Conservation (phyloP, 75 land plant species). For the Cryptomeria japonica region DNA sequence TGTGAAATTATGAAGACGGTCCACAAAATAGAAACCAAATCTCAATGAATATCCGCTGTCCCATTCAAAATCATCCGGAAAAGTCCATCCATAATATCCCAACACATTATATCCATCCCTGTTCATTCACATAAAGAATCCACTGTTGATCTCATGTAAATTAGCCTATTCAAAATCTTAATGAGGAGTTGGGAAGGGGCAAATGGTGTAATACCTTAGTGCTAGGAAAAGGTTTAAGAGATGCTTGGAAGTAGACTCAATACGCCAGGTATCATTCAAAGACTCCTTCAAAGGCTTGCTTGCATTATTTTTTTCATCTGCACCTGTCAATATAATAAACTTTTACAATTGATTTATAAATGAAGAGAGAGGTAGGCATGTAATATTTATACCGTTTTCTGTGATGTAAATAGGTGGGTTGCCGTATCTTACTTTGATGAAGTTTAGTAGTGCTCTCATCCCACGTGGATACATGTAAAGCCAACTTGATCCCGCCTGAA, state of each 20-base stretch:
- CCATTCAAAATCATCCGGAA: constrained; percentile 40
- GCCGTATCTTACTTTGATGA: constrained; percentile 17
- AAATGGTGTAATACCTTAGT: neutral
- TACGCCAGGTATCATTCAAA: constrained; percentile 5
- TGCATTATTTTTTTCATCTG: neutral
- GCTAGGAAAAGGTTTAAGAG: neutral
- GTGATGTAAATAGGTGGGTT: constrained; percentile 41
- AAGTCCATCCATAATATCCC: constrained; percentile 32
- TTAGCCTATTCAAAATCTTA: too few relatives aligned
- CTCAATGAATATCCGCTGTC: constrained; percentile 16
- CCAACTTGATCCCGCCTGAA: constrained; percentile 37
- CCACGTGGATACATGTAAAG: constrained; percentile 40
- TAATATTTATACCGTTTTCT: constrained; percentile 38
- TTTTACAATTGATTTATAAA: neutral
- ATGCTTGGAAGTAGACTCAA: constrained; percentile 1
- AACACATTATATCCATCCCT: constrained; percentile 26
- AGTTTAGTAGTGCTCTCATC: constrained; percentile 18
- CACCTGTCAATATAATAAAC: neutral
- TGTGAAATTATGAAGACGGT: constrained; percentile 8
- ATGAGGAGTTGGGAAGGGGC: neutral
- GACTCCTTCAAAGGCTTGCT: neutral
- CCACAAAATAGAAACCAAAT: constrained; percentile 32
- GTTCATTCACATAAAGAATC: neutral
- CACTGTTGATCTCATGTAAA: too few relatives aligned
- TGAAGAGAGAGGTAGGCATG: neutral